Evolutionary conservation across 257 asterid species (phyloP), one percentile per base, ranked within the genome.

Genomic region (Ballota nigra): DNA sequence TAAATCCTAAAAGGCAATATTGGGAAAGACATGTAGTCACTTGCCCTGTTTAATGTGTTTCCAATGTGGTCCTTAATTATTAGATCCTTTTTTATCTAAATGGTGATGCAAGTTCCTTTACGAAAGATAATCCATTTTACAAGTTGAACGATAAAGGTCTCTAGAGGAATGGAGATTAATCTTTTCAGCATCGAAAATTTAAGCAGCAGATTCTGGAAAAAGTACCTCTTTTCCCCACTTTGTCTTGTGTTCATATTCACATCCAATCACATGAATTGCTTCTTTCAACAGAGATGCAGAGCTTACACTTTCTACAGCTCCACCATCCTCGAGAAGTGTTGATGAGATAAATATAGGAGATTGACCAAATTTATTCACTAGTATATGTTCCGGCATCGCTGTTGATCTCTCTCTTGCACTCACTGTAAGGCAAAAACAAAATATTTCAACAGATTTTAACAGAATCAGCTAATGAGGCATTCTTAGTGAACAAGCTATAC

Each of bases 161-260:
- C 3, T 57, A 24, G 18, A 28, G 22, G 4, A 28, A 59, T 23
- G 18, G 15, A 59, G 8, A 28, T 2, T 0, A 12, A 26, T 5
- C 16, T 6, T 26, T 58, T 58, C 65, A 59, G 43, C 43, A 59
- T 29, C 0, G 7, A 28, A 61, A 61, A 18, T 33, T 60, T 33
- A n/a, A 60, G 66, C 28, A 61, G 47, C 49, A 33, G 49, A 19
- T 34, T 33, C 8, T 62, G 68, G 9, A 33, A 31, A 33, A 11
- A 10, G 4, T 41, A 66, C 72, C 71, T 66, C 71, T 45, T 66
- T 66, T 66, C 71, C 71, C 71, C 71, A 66, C 8, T 43, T 26
- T 10, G 71, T 66, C 60, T 66, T 66, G 26, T 66, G 23, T 66
- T 66, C 71, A 66, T 43, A 66, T 45, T 28, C 43, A 66, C 71